Evolutionary conservation across 2,329 filamentous ascomycete species (phyloP), one percentile per base, ranked within the genome.

Genomic region (Pseudogymnoascus sp.): DNA sequence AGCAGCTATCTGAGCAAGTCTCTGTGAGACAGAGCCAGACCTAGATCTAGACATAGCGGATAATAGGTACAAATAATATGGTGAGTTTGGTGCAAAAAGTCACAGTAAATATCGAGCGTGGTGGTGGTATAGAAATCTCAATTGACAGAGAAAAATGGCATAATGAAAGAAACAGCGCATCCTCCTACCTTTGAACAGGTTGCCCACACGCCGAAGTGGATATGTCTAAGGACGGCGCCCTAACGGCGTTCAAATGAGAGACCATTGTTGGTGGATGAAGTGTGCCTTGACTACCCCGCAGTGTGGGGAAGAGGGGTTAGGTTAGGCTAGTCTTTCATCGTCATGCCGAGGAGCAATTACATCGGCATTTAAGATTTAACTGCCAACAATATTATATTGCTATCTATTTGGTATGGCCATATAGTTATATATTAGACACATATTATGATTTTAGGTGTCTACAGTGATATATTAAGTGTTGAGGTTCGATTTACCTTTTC

Each of bases 1-100:
- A 59, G 69, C 68, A 7, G 64, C 67, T 59, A 72, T 65, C 60
- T 72, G 64, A 3, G 64, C 67, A n/a, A 72, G 63, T 13, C 70
- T 56, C 19, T 33, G n/a, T 10, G 50, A 56, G n/a, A 19, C 29
- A 33, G 46, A 53, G 3, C n/a, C 26, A 3, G 44, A 42, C 17
- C n/a, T 21, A 21, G 42, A 46, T n/a, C 13, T 6, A 26, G 42
- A 56, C 50, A 56, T 56, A 33, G 29, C 29, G 11, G 17, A 21
- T 19, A 56, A 56, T 56, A n/a, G 26, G 9, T 33, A 21, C 50
- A 56, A 15, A 56, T 56, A 33, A 31, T 33, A 15, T 31, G n/a
- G 33, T 21, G 5, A 29, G 50, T 56, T 56, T 7, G 29, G 29
- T 21, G 50, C 10, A 33, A 56, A 19, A 17, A 31, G 17, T 21